Evolutionary conservation across 2,329 filamentous ascomycete genomes (phyloP).

Genomic region (Aureobasidium namibiae): DNA sequence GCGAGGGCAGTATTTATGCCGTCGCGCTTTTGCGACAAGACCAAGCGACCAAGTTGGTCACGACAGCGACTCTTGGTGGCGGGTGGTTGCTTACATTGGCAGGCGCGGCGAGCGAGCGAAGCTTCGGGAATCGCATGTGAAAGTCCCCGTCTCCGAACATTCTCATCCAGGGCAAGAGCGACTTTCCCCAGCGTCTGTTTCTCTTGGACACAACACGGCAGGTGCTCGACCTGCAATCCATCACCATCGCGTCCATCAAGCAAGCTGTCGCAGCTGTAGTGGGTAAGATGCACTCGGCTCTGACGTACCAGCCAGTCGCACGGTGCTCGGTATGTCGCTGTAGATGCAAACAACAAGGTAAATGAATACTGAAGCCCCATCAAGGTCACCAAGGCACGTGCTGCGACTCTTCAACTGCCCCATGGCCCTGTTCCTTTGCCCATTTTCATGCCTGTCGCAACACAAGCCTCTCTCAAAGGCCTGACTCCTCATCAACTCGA

Average conservation of each 20-base stretch:
- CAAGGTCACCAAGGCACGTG: constrained; percentile 88
- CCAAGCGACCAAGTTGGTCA: background rate
- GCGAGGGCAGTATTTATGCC: background rate
- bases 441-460: constrained; percentile 97
- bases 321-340: constrained; percentile 65
- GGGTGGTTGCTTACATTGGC: constrained; percentile 1
- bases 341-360: background rate
- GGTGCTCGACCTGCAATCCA: background rate
- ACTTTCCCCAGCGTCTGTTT: background rate
- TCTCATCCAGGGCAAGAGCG: background rate
- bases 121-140: constrained; percentile 10
- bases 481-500: constrained; percentile 87
- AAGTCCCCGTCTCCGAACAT: background rate
- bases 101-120: background rate
- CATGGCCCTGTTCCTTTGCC: constrained; percentile 87
- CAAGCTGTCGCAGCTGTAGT: background rate
- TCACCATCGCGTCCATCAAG: background rate
- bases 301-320: constrained; percentile 70
- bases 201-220: background rate
- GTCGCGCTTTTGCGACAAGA: background rate
- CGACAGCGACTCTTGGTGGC: background rate
- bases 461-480: constrained; percentile 90
- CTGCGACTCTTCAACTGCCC: constrained; percentile 76
- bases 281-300: constrained; percentile 41
- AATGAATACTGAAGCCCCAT: constrained; percentile 10